Base-by-base conservation (phyloP, 2,329 filamentous ascomycete genomes). In the Cryphonectria radicalis region DNA sequence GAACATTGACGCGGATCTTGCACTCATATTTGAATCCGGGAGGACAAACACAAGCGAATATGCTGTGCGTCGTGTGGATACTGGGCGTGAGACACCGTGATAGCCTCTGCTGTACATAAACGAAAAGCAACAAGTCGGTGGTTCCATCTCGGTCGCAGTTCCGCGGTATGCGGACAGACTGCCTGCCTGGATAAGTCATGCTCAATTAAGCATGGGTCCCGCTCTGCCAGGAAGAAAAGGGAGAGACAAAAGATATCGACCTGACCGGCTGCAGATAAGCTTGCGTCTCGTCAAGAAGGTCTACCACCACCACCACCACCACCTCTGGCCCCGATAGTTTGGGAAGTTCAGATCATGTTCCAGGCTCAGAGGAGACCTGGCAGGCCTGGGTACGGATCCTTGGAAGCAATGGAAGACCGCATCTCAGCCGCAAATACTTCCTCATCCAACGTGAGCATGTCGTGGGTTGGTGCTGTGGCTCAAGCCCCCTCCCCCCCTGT, bases 401-500 rank as follows among this genome's bases (percentile, higher is more conserved):
- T 65, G 42, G 42, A 65, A 50, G 43, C 14, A 53, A 50, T 46
- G 11, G 43, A 65, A 65, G 42, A 53, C 42, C n/a, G 4, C 5
- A 57, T 32, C 40, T 66, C 69, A 71, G 66, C 69, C 69, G 60
- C 59, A 57, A 59, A 57, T 40, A 50, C 14, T 50, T 50, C 59
- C 50, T 50, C 46, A 22, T 66, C 64, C 43, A 37, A 62, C 59
- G 59, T 62, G 59, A 62, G 59, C 32, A 40, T n/a, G n/a, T 28
- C 65, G 46, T 35, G 43, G 57, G 40, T 59, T 68, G 40, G 42
- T 65, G 50, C 32, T 65, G 64, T 71, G 50, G 28, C 55, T 46
- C 43, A 50, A 19, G 6, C 46, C 6, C 22, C 46, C 57, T 28
- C 37, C 37, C 37, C 37, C 25, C 55, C 32, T 55, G 42, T 28